Evolutionary conservation across 441 rosid species (phyloP), one percentile per base, ranked within the genome.

Genomic region (Pelargonium citronellum): DNA sequence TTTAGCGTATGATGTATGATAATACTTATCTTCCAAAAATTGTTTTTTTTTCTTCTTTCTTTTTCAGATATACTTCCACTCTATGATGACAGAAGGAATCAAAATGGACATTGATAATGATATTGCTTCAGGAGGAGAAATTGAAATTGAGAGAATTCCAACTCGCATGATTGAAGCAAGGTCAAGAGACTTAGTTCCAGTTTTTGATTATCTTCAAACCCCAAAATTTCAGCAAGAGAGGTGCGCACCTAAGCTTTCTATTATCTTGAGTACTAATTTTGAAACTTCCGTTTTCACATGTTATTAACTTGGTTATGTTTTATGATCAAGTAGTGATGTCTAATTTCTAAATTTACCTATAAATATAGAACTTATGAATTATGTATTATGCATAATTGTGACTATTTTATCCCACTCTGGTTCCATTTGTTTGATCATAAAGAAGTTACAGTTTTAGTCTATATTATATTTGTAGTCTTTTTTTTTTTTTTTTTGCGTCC

Each of bases 171-270:
- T 88, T 34, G 98, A 86, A 89, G 87, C 87, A 44, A 82, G 90
- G 78, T 80, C 87, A 67, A 89, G 83, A 82, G 73, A 83, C 75
- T 77, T 91, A 79, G 83, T 93, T 73, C 96, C 98, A 47, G 85
- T 81, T 68, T 85, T 82, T 69, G 88, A 92, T 74, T 64, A 75
- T 81, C 85, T 75, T 70, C 83, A 67, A 57, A 67, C 78, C 66
- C 74, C 85, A 20, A 84, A 79, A 70, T 70, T 79, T 66, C 86
- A 76, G 57, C 79, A 78, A 76, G 80, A 80, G 63, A 84, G 89
- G 96, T 89, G 67, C 57, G 67, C 57, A 74, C 57, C 60, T 47
- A 69, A 66, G n/a, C 67, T 66, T 1, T 65, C 13, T 62, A 3
- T 60, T 37, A 4, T 55, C 58, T 71, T 70, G 57, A 55, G 7